Conservation (phyloP, 352 stramenopile genomes). For the Salisapilia sapeloensis region DNA sequence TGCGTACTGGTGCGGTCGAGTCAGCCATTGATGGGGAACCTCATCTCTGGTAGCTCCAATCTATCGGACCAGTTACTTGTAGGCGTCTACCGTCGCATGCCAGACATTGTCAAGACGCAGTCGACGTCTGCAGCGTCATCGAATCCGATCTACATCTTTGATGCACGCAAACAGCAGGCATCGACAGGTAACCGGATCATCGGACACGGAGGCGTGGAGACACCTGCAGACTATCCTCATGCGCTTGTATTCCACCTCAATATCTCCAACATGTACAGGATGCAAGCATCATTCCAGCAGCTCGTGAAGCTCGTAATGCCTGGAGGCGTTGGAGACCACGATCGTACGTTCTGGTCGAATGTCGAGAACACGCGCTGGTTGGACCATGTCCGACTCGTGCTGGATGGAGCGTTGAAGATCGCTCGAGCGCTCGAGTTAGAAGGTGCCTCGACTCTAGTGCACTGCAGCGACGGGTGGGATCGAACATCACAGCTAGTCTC, state of each 20-base stretch:
- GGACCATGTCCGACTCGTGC: slow-evolving; percentile 62
- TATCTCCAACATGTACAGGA: slow-evolving; percentile 89
- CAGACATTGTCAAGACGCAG: slow-evolving; percentile 67
- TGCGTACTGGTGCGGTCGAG: slow-evolving; percentile 71
- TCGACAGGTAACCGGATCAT: slow-evolving; percentile 82
- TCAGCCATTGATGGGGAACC: slow-evolving; percentile 59
- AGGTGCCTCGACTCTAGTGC: slow-evolving; percentile 63
- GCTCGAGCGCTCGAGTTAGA: slow-evolving; percentile 71
- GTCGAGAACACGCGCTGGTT: slow-evolving; percentile 69
- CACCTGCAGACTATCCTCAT: slow-evolving; percentile 58
- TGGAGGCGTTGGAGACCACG: slow-evolving; percentile 37
- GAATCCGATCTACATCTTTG: slow-evolving; percentile 79
- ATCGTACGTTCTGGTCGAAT: slow-evolving; percentile 48
- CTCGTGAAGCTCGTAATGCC: slow-evolving; percentile 57
- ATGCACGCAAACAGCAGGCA: slow-evolving; percentile 79
- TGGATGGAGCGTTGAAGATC: slow-evolving; percentile 74
- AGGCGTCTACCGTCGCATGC: slow-evolving; percentile 53
- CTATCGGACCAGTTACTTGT: slow-evolving; percentile 62
- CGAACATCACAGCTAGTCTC: slow-evolving; percentile 62
- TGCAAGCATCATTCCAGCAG: slow-evolving; percentile 64
- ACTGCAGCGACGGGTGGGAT: slow-evolving; percentile 82
- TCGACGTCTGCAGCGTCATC: slow-evolving; percentile 38
- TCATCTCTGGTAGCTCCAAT: slow-evolving; percentile 52
- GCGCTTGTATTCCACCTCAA: slow-evolving; percentile 73
- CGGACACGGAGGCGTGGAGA: slow-evolving; percentile 84